phyloP scores from a whole-genome alignment of 371 early-diverging fungal species.

The Batkoa obscura region DNA sequence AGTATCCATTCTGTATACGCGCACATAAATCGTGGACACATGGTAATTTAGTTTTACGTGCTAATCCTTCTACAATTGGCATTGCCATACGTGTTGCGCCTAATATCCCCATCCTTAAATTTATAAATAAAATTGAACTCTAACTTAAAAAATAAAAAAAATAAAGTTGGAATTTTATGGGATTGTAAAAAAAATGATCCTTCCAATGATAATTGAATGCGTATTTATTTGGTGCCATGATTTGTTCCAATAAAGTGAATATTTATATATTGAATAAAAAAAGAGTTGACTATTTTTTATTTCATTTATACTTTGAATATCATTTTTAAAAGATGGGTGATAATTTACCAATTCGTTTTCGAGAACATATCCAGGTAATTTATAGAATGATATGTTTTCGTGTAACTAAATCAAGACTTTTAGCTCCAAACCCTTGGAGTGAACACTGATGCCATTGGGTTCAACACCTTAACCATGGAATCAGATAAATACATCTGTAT shows the following conservation, averaged over 20 bases:
- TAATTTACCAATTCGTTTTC: slow-evolving; percentile 57
- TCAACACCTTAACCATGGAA: slow-evolving; percentile 92
- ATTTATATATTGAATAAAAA: background rate
- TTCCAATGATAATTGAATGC: background rate
- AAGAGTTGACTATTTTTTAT: background rate
- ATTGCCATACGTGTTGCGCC: background rate
- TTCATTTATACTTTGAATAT: background rate
- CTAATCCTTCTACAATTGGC: background rate
- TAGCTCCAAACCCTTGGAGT: slow-evolving; percentile 85
- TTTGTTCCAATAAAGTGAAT: background rate
- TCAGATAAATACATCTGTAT: slow-evolving; percentile 94
- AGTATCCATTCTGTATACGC: slow-evolving; percentile 77
- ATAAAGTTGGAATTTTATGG: background rate
- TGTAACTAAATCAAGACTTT: background rate
- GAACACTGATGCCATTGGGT: slow-evolving; percentile 79
- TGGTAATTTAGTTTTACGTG: slow-evolving; percentile 28
- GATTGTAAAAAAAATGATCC: background rate
- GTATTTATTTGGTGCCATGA: background rate
- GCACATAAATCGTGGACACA: slow-evolving; percentile 80
- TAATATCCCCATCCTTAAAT: background rate
- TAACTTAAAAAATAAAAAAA: background rate
- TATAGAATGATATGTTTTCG: background rate
- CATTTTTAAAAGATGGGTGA: slow-evolving; percentile 1
- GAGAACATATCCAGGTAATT: slow-evolving; percentile 86
- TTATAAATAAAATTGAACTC: background rate